Evolutionary conservation across 805 yeast genomes (phyloP).

Genomic region (Lipomyces japonicus): DNA sequence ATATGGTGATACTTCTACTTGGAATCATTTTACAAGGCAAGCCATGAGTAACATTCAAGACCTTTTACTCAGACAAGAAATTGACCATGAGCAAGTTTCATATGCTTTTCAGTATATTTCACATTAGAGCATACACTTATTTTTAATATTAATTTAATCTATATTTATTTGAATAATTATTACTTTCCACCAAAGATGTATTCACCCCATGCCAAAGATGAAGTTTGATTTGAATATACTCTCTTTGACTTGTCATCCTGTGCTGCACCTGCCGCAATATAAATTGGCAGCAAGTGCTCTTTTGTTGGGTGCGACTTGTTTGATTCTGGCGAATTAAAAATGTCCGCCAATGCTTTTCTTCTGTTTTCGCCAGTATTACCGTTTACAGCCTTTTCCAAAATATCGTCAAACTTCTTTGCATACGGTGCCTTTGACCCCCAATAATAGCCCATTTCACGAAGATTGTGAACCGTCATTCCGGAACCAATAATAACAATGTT

Average conservation of each 20-base stretch:
- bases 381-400: conserved; percentile 44
- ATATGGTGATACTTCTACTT: conserved; percentile 95
- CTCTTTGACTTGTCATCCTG: conserved; percentile 44
- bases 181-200: conserved; percentile 38
- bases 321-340: conserved; percentile 39
- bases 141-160: no score
- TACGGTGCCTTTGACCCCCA: conserved; percentile 44
- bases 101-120: conserved; percentile 93
- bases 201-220: conserved; percentile 67
- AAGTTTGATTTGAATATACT: conserved; percentile 45
- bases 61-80: conserved; percentile 69
- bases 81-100: conserved; percentile 62
- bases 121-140: conserved; percentile 42
- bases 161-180: not conserved
- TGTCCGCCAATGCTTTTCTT: conserved; percentile 40
- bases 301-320: conserved; percentile 65
- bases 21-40: conserved; percentile 82
- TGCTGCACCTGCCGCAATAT: conserved; percentile 57
- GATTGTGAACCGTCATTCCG: conserved; percentile 79
- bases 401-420: conserved; percentile 49
- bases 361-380: conserved; percentile 35
- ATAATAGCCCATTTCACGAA: conserved; percentile 48
- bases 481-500: conserved; percentile 58
- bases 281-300: conserved; percentile 68
- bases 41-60: conserved; percentile 69